These are phyloP conservation scores for Diaporthe sp. DNA, from an alignment of 2,329 filamentous ascomycete species.

Conservation along the genomic window DNA sequence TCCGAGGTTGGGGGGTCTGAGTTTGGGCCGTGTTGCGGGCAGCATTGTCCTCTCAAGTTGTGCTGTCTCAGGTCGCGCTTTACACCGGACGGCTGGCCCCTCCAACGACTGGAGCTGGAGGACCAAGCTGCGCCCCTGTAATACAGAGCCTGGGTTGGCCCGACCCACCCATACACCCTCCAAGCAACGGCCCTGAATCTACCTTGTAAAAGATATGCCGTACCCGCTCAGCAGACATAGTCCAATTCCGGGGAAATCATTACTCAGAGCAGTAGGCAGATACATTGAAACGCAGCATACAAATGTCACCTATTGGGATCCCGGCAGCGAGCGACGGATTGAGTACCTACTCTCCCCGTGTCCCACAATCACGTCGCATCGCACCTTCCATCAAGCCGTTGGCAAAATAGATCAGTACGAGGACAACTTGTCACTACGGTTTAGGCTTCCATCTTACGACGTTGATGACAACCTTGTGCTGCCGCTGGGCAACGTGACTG, in stretches of 20 bases:
- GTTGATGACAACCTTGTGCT: neutral
- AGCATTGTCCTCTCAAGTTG: conserved; percentile 21
- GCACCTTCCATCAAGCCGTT: neutral
- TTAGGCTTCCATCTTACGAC: neutral
- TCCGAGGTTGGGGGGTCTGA: conserved; percentile 19
- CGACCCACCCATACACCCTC: neutral
- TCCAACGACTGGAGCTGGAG: conserved; percentile 28
- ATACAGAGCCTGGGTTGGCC: neutral
- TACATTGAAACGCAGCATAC: neutral
- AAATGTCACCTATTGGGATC: neutral
- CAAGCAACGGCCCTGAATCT: neutral
- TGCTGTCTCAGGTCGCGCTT: conserved; percentile 31
- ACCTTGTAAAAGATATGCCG: too few species aligned
- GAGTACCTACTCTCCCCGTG: neutral
- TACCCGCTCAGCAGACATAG: neutral
- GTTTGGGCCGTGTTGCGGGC: conserved; percentile 7
- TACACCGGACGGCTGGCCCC: conserved; percentile 7
- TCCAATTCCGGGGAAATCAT: neutral
- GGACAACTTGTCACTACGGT: neutral
- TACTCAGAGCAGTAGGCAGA: too few species aligned
- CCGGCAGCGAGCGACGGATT: neutral
- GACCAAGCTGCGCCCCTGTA: conserved; percentile 29
- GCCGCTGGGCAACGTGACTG: neutral
- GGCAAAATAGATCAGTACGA: too few species aligned
- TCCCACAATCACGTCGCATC: too few species aligned